Evolutionary conservation across 805 yeast species (phyloP).

Genomic region (Isabelozyma pseudorhagii): DNA sequence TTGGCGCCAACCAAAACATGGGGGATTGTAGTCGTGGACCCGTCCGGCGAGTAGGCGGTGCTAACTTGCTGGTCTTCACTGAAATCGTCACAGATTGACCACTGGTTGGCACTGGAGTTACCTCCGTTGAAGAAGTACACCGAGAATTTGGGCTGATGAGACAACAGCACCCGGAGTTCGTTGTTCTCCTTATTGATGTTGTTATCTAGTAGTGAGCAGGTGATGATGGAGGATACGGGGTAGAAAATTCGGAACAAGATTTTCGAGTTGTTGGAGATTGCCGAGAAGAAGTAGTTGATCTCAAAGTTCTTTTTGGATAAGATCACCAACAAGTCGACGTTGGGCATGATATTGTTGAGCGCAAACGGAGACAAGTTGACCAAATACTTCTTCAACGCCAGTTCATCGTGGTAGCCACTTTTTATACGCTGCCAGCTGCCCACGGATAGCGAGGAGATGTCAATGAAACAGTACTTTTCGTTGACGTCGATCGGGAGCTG

Average conservation of each 20-base stretch:
- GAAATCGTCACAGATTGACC: constrained; percentile 83
- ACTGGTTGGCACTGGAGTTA: constrained; percentile 54
- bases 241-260: constrained; percentile 71
- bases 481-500: constrained; percentile 52
- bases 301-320: constrained; percentile 69
- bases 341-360: constrained; percentile 59
- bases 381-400: constrained; percentile 42
- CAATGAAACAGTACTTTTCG: constrained; percentile 66
- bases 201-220: constrained; percentile 55
- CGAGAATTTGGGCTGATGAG: constrained; percentile 72
- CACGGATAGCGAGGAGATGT: constrained; percentile 64
- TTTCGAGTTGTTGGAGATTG: constrained; percentile 63
- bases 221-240: constrained; percentile 58
- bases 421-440: constrained; percentile 81
- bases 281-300: constrained; percentile 75
- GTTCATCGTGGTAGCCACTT: constrained; percentile 51
- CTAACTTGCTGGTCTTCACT: constrained; percentile 81
- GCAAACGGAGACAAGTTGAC: constrained; percentile 67
- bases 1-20: constrained; percentile 63
- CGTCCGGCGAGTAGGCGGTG: constrained; percentile 51
- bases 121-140: constrained; percentile 65
- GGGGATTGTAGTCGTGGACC: constrained; percentile 54
- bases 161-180: constrained; percentile 49
- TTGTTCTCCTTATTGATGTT: constrained; percentile 35
- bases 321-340: constrained; percentile 69